Evolutionary conservation across 2,329 filamentous ascomycete genomes (phyloP), one percentile per base, ranked within the genome.

Genomic region (Cladosporium sp.): DNA sequence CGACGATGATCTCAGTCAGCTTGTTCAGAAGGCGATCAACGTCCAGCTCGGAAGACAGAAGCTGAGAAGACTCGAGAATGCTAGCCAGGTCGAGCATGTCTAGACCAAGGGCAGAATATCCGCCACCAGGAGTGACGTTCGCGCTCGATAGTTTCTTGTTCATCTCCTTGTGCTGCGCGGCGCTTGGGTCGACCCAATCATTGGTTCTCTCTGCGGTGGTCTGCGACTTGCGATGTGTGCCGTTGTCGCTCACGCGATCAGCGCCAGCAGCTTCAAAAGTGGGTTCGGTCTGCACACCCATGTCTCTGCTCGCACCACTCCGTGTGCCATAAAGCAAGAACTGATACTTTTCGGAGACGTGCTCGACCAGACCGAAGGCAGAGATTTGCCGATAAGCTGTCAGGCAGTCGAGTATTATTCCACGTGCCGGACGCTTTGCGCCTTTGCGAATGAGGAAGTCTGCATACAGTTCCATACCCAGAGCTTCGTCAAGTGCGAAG

Each of bases 1-100:
- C 85, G 22, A 91, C 69, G 45, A 91, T 88, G 56, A 91, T 87
- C 56, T 89, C 83, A 60, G 86, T 88, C 82, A 92, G 89, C 40
- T 87, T 90, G 62, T 85, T 84, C 56, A 91, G 77, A 3, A 92
- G 76, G 61, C 85, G 80, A 58, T 91, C 86, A 10, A 91, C 81
- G 58, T 86, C 80, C 9, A 92, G 70, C 46, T 90, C 85, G 13
- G 86, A 90, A 4, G 87, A 91, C 41, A 92, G 84, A 41, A 91
- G 80, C 64, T 90, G 87, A 9, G 85, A 89, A 2, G 85, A 88
- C 60, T 87, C 83, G 11, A 92, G 74, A 54, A 92, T 91, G 19
- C 85, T 85, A 40, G 87, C 84, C 56, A 91, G 69, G 67, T 91
- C 87, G 63, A 92, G 84, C 84, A 92, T 90, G 70, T 92, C 87